Evolutionary conservation across 768 basidiomycete genomes (phyloP).

Genomic region (Lactifluus rugatus): DNA sequence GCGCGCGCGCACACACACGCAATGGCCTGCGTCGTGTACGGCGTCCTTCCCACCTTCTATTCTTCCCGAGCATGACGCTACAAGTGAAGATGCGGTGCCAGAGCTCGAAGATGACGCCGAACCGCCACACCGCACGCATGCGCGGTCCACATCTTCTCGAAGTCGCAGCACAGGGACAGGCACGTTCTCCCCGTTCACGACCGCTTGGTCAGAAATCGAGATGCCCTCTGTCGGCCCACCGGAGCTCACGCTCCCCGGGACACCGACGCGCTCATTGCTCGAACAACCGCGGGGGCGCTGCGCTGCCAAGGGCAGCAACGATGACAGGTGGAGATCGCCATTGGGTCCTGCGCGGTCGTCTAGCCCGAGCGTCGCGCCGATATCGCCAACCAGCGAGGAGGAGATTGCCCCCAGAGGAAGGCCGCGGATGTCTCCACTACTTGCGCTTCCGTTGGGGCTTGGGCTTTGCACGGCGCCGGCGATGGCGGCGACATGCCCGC

Average conservation of each 20-base stretch:
- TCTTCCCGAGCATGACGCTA: not conserved
- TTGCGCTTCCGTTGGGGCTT: not conserved
- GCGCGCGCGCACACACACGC: constrained; percentile 23
- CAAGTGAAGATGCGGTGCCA: constrained; percentile 13
- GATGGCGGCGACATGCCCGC: no score
- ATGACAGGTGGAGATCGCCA: constrained; percentile 29
- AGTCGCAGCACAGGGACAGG: constrained; percentile 13
- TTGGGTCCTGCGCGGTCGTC: constrained; percentile 34
- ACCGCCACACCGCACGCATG: not conserved
- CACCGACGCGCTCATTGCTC: constrained; percentile 12
- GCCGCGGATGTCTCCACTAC: no score
- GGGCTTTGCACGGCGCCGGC: not conserved
- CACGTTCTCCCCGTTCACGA: constrained; percentile 14
- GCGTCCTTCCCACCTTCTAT: constrained; percentile 7
- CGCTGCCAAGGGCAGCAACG: not conserved
- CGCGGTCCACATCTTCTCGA: constrained; percentile 10
- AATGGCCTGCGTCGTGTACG: constrained; percentile 3
- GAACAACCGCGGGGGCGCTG: constrained; percentile 10
- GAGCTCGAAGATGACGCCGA: constrained; percentile 17
- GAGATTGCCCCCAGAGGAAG: no score
- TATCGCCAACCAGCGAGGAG: constrained; percentile 32
- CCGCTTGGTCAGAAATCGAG: constrained; percentile 13
- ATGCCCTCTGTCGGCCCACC: constrained; percentile 8
- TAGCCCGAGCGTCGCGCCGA: constrained; percentile 39
- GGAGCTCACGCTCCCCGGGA: constrained; percentile 6